Base-by-base conservation (phyloP, 306 rosid genomes). In the Albizia julibrissin region DNA sequence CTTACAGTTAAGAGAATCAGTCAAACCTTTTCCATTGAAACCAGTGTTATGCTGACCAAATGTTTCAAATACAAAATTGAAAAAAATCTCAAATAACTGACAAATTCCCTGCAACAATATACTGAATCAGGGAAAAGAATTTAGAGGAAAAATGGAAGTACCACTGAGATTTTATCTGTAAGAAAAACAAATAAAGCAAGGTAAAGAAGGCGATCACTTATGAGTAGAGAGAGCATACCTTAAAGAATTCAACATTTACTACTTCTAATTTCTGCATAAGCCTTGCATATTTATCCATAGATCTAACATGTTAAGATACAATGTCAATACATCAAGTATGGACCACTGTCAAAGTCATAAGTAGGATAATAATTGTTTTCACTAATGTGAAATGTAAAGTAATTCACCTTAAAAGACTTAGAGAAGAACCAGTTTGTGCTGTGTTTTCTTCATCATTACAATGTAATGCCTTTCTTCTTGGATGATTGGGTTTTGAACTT, bases 201-300 rank as follows among this genome's bases (percentile, higher is more conserved):
- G 47, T 19, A 81, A 73, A 69, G 77, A 43, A 56, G 71, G 78
- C 68, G 39, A 47, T 52, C 75, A 74, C 72, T 82, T 64, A 40
- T 73, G 74, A 78, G 22, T 10, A 76, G 79, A 85, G 40, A 59
- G 50, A 76, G 58, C 86, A 69, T 82, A 96, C 99, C 98, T 89
- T 93, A 84, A 96, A 96, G 82, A 96, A 90, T 86, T 96, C 99
- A 76, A 92, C 89, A 62, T 92, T 91, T 54, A 92, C 89, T 81
- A 92, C 87, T 83, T 90, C 97, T 78, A 96, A 85, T 88, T 92
- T 96, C 89, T 91, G 99, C 97, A 93, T 96, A 77, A 96, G 97
- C 90, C 97, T 93, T 81, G 97, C 97, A 86, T 96, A 93, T 87
- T 96, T 96, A 86, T 96, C 99, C 98, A 96, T 93, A 54, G 92